phyloP scores from a whole-genome alignment of 495 filamentous ascomycete genomes.

The Pyronema domesticum region DNA sequence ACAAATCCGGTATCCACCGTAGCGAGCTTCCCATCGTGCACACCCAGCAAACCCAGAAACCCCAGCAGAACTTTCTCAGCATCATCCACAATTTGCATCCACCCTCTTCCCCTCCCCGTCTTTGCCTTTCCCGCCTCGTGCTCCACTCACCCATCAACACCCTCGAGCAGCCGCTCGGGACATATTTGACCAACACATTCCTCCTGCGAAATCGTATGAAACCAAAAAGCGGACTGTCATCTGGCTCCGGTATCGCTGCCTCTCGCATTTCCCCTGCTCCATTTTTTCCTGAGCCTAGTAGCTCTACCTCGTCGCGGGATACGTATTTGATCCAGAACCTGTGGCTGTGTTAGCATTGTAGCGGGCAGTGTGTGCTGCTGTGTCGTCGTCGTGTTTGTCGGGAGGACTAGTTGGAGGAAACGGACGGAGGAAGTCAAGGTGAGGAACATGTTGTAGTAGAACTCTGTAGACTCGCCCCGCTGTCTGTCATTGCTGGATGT shows the following conservation, averaged over 20 bases:
- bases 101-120: background rate
- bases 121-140: background rate
- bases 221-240: slow-evolving; percentile 76
- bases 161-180: slow-evolving; percentile 77
- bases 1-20: slow-evolving; percentile 8
- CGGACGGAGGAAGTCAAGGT: slow-evolving; percentile 1
- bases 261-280: slow-evolving; percentile 72
- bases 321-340: slow-evolving; percentile 93
- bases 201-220: slow-evolving; percentile 77
- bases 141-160: slow-evolving; percentile 61
- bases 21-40: background rate
- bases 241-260: slow-evolving; percentile 57
- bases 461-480: too few species aligned
- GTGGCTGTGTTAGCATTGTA: slow-evolving; percentile 1
- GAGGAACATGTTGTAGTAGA: too few species aligned
- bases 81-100: background rate
- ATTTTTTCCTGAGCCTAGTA: slow-evolving; percentile 59
- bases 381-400: slow-evolving; percentile 2
- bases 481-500: too few species aligned
- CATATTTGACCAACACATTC: slow-evolving; percentile 80
- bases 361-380: slow-evolving; percentile 16
- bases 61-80: too few species aligned
- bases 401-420: slow-evolving; percentile 1
- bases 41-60: too few species aligned
- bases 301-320: slow-evolving; percentile 70